phyloP scores from a whole-genome alignment of 208 protist genomes.

The Naegleria fowleri region DNA sequence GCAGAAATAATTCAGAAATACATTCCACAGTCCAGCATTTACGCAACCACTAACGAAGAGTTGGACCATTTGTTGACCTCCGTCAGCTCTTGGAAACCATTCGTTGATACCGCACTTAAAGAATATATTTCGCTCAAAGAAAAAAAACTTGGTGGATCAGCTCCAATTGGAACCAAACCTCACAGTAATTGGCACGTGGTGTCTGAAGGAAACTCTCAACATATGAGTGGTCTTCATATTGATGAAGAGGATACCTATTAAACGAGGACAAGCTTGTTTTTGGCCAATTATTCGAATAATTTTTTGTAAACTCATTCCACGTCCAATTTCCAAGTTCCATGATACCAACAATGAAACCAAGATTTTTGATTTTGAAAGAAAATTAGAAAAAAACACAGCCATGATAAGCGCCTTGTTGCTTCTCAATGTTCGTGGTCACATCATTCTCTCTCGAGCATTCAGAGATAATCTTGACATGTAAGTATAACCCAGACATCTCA shows the following conservation, averaged over 20 bases:
- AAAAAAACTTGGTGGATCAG: neutral
- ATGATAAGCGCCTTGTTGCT: too few species aligned
- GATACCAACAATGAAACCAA: too few species aligned
- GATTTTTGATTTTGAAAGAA: too few species aligned
- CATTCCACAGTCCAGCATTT: neutral
- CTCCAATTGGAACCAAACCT: neutral
- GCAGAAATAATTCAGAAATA: neutral
- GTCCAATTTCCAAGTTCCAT: too few species aligned
- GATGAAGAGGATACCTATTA: neutral
- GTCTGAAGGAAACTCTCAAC: neutral
- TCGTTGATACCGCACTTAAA: neutral
- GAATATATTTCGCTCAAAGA: neutral
- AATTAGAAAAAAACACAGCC: too few species aligned
- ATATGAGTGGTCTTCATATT: neutral
- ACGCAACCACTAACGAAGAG: neutral
- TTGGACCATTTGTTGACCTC: neutral
- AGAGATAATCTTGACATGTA: too few species aligned
- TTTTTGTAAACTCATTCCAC: too few species aligned
- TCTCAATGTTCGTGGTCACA: too few species aligned
- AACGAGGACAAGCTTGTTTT: too few species aligned
- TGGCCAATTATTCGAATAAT: too few species aligned
- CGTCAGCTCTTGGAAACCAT: neutral
- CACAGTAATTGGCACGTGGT: neutral
- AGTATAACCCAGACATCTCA: too few species aligned
- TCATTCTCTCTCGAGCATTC: too few species aligned